Conservation (phyloP, 352 stramenopile species). For the Phytophthora sansomeana region DNA sequence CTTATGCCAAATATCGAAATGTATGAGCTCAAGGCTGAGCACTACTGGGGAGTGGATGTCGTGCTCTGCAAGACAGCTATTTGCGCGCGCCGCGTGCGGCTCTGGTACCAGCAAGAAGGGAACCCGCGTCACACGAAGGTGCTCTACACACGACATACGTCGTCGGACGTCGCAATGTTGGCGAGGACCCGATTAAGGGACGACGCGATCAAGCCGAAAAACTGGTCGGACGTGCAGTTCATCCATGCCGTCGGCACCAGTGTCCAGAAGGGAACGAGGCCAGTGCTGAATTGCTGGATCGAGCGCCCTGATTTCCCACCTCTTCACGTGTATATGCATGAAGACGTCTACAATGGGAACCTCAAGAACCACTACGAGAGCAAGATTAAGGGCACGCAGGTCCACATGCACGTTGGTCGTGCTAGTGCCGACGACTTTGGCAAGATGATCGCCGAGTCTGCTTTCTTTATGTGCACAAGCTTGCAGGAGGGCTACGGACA, state of each 20-base stretch:
- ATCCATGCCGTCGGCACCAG: slow-evolving; percentile 63
- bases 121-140: slow-evolving; percentile 59
- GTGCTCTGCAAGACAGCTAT: slow-evolving; percentile 70
- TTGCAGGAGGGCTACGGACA: slow-evolving; percentile 69
- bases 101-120: slow-evolving; percentile 65
- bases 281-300: slow-evolving; percentile 70
- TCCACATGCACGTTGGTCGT: slow-evolving; percentile 50
- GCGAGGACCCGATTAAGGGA: slow-evolving; percentile 40
- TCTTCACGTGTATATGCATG: slow-evolving; percentile 61
- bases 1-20: slow-evolving; percentile 61
- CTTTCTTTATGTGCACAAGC: slow-evolving; percentile 75
- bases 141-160: slow-evolving; percentile 67
- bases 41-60: slow-evolving; percentile 61
- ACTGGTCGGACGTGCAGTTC: slow-evolving; percentile 57
- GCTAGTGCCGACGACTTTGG: slow-evolving; percentile 51
- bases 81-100: slow-evolving; percentile 47
- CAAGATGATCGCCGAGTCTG: slow-evolving; percentile 54
- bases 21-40: slow-evolving; percentile 59
- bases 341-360: slow-evolving; percentile 42
- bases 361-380: slow-evolving; percentile 42
- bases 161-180: slow-evolving; percentile 54
- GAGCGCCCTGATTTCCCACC: slow-evolving; percentile 53
- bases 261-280: slow-evolving; percentile 59
- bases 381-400: slow-evolving; percentile 31
- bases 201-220: slow-evolving; percentile 43